Base-by-base conservation (phyloP, 208 protist genomes). In the Wallacemonas rigidus region DNA sequence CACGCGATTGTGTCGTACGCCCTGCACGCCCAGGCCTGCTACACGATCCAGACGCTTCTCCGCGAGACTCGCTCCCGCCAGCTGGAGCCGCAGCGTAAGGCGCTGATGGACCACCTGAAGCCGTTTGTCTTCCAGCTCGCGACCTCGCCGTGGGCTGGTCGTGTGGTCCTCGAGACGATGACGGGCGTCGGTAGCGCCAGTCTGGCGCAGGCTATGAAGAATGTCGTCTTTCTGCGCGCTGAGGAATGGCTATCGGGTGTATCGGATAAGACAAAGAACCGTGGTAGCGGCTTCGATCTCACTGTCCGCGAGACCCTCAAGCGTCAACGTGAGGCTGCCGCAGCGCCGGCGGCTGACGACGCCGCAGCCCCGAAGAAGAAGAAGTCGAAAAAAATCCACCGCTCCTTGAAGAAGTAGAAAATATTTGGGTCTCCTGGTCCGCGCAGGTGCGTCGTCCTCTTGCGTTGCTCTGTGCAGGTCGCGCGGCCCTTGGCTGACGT, bases 101-200 rank as follows among this genome's bases (percentile, higher is more conserved):
- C 76, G 26, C 79, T 97, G 41, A 92, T 95, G 90, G 84, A 91
- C 47, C 83, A 90, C 65, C 81, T 97, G 65, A 97, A 97, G 75
- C 90, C 92, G 43, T 82, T 88, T 53, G 92, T 97, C 12, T 94
- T 97, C 50, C 82, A 90, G 45, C 79, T 97, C 11, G 75, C 92
- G 15, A 79, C 90, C 41, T 94, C 88, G 9, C 92, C 90, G 44
- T 97, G 92, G 92, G 88, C 92, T 0, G 92, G 92, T 4, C 88
- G 90, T 11, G 74, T 97, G 2, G 92, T 97, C 56, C 83, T 97
- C 0, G 90, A 95, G n/a, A 72, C 89, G 39, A 94, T 97, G 90
- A 56, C 92, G 48, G 64, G 77, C n/a, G 58, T 75, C 6, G 90
- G 88, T 39, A 93, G 85, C 69, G 64, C 81, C 17, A 73, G 85